Evolutionary conservation across 331 rosid genomes (phyloP), one percentile per base, ranked within the genome.

Genomic region (Pyracantha coccinea): DNA sequence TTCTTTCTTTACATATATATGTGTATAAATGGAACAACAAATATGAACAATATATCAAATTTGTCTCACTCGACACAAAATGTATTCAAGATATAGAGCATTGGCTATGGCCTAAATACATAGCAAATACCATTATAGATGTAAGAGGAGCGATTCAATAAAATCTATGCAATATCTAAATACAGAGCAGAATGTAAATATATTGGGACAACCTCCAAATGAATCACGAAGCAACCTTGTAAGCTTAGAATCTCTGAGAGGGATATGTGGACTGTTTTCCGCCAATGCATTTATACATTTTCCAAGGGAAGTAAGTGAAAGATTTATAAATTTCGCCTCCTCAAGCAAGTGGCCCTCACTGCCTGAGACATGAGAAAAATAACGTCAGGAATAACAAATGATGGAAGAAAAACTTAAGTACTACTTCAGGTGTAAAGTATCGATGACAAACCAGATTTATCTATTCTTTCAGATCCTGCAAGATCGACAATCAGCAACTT

Each of bases 241-340:
- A 73, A 89, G 91, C 86, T 89, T 89, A 66, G 93, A 87, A 76
- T 87, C 93, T 82, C 93, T 87, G 52, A 84, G 77, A 58, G 93
- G 93, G 72, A 89, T 85, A 73, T 89, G 91, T 54, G 91, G 76
- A 66, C 85, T 85, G 68, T 82, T 87, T 85, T 89, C 93, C 0
- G 93, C 93, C 87, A 89, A 83, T 31, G 93, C 93, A 81, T 89
- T 89, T 78, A 89, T 89, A 80, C 93, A 89, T 83, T 89, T 89
- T 15, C 93, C 93, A 25, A 89, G 93, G 28, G 93, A 89, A 73
- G 89, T 89, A 54, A 89, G 91, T 44, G 93, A 89, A 45, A 87
- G 91, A 78, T 89, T 89, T 44, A 87, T 89, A 75, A 89, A 89
- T 68, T 89, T 89, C 44, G 93, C 91, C 83, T 89, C 93, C 81